A percentile compares a stretch with the other conserved stretches of the same genome.
Evolutionary conservation across 208 protist species (phyloP).

Genomic region (Leishmania gerbilli): DNA sequence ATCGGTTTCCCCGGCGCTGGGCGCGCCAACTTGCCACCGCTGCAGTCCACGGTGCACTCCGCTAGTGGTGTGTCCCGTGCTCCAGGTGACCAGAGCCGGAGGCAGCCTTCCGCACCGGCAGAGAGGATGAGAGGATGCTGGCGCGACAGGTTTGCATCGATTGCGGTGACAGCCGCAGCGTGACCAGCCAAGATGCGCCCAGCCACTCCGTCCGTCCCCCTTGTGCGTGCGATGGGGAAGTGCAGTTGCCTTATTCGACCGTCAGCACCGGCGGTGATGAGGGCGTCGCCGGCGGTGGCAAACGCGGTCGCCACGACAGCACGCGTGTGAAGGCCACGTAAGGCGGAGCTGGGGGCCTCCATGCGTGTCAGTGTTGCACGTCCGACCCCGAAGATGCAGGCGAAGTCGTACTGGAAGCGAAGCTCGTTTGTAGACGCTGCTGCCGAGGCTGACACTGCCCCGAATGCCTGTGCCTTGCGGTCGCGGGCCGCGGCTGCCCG

Average conservation of each 20-base stretch:
- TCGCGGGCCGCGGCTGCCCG: conserved; percentile 24
- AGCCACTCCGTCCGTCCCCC: conserved; percentile 37
- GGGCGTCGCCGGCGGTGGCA: conserved; percentile 38
- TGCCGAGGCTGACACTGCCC: conserved; percentile 21
- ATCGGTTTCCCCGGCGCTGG: conserved; percentile 25
- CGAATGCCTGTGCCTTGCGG: conserved; percentile 40
- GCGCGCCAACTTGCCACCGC: background rate
- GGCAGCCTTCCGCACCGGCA: conserved; percentile 48
- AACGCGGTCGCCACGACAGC: conserved; percentile 41
- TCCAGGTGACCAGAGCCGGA: conserved; percentile 63
- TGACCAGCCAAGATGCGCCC: conserved; percentile 41
- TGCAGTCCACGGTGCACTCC: conserved; percentile 9
- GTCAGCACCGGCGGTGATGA: conserved; percentile 58
- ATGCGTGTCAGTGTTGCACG: background rate
- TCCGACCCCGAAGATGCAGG: background rate
- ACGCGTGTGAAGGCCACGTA: conserved; percentile 18
- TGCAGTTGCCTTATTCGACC: conserved; percentile 37
- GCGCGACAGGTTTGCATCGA: conserved; percentile 63
- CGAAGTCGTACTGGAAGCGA: conserved; percentile 16
- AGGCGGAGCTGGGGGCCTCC: conserved; percentile 13
- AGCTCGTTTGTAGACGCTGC: background rate
- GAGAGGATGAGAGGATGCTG: conserved; percentile 55
- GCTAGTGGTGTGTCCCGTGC: conserved; percentile 26
- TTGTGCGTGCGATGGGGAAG: conserved; percentile 46
- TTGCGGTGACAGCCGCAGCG: conserved; percentile 39